phyloP scores from a whole-genome alignment of 148 eudicot genomes.

The Fallopia convolvulus region DNA sequence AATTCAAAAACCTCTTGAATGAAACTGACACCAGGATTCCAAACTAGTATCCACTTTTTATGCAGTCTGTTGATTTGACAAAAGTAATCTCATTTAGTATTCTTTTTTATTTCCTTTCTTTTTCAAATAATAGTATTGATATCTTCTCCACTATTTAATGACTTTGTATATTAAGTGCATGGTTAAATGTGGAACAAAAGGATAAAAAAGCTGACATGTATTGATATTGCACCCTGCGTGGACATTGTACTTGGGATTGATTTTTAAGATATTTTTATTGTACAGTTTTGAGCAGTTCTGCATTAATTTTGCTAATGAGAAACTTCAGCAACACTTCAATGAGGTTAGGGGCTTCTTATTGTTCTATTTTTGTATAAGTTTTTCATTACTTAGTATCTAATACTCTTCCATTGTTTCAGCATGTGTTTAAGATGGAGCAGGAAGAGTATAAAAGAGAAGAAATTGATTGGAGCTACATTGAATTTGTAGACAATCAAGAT shows the following conservation, averaged over 20 bases:
- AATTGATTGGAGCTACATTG: constrained; percentile 98
- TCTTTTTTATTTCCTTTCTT: neutral
- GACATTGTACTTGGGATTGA: neutral
- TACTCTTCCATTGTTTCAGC: constrained; percentile 41
- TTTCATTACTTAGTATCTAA: constrained; percentile 8
- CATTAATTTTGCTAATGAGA: constrained; percentile 97
- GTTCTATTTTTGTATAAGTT: neutral
- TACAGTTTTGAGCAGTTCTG: constrained; percentile 98
- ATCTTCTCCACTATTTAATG: neutral
- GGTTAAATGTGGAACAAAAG: neutral
- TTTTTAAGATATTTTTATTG: constrained; percentile 10
- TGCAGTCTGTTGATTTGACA: neutral
- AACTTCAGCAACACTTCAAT: constrained; percentile 99
- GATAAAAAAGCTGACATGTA: neutral
- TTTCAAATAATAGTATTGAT: neutral
- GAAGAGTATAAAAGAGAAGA: constrained; percentile 90
- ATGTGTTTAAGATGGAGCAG: constrained; percentile 99
- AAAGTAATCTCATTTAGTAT: neutral
- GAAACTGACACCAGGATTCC: neutral
- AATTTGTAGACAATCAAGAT: constrained; percentile 96
- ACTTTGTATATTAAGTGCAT: neutral
- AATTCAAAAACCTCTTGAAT: no score
- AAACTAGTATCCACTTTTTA: neutral
- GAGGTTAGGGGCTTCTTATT: constrained; percentile 42
- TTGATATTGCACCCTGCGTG: neutral